These are phyloP conservation scores for Corymbia maculata DNA, from an alignment of 345 rosid genomes.

Conservation along the genomic window DNA sequence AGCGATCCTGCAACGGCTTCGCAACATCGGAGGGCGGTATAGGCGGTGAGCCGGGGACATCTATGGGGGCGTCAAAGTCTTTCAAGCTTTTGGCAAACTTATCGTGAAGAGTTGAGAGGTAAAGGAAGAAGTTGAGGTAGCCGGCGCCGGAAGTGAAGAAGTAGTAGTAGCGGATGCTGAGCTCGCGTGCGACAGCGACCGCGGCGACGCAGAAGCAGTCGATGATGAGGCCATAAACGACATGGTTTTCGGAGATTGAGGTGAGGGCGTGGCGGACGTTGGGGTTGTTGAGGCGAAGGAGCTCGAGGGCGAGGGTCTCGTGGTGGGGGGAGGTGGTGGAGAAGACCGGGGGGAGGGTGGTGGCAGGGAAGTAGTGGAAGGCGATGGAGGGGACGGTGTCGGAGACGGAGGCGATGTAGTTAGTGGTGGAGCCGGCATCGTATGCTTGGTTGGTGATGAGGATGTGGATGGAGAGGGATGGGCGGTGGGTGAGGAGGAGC, in stretches of 20 bases:
- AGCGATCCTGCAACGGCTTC: constrained; percentile 5
- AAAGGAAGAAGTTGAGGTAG: constrained; percentile 11
- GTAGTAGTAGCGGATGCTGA: constrained; percentile 30
- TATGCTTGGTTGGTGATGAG: constrained; percentile 33
- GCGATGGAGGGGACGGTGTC: constrained; percentile 25
- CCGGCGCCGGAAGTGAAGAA: constrained; percentile 38
- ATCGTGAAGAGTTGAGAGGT: constrained; percentile 20
- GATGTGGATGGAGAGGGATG: constrained; percentile 46
- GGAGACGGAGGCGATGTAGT: constrained; percentile 24
- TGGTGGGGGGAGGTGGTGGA: constrained; percentile 8
- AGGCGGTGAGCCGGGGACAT: constrained; percentile 32
- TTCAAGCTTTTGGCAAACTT: constrained; percentile 13
- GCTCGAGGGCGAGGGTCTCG: constrained; percentile 21
- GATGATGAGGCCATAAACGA: constrained; percentile 17
- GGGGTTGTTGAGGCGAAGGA: constrained; percentile 28
- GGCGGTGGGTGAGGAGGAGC: constrained; percentile 23
- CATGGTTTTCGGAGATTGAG: constrained; percentile 12
- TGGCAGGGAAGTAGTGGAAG: constrained; percentile 33
- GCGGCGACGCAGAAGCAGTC: constrained; percentile 40
- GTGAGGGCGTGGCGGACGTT: constrained; percentile 25
- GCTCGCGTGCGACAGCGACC: constrained; percentile 7
- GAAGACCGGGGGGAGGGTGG: constrained; percentile 12
- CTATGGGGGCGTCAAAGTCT: constrained; percentile 12
- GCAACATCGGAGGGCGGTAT: constrained; percentile 17
- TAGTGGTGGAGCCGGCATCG: constrained; percentile 21